Evolutionary conservation across 139 green algal genomes (phyloP), one percentile per base, ranked within the genome.

Genomic region (Nannochloris sp.): DNA sequence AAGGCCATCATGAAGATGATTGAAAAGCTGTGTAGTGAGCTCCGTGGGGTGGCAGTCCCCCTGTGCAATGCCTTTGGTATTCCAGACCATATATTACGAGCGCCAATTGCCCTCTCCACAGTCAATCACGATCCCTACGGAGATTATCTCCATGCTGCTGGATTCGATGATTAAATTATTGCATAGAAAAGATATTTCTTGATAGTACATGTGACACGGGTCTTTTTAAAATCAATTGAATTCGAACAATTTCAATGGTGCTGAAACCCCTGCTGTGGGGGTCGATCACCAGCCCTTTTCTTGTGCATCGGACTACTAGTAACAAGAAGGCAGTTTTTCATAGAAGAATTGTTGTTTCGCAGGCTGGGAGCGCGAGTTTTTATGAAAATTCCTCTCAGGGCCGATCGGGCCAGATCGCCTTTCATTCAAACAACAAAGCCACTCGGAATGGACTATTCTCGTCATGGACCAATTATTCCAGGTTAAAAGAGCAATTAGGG

Each of bases 1-100:
- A 93, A 91, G 77, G 86, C 86, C 61, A 91, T 93, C 61, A 55
- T 80, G 56, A 67, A 74, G n/a, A 77, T 91, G 64, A 64, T 89
- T 6, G 67, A 82, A 62, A 30, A 65, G 20, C 82, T 94, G 63
- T 89, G 82, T 75, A 49, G 50, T 5, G 80, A 89, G 64, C 58
- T 86, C 49, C 51, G 73, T 4, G 71, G 74, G 5, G 75, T 86
- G 48, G 82, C 83, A 13, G 63, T 87, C 64, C 78, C 74, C 1
- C 73, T 91, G 62, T 83, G 91, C 40, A 74, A 85, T 49, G 73
- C 87, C 0, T 94, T 88, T 63, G 76, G 61, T 50, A 87, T 94
- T 61, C 85, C 87, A 2, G 87, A 94, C 73, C 72, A 84, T 74
- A 86, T 94, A n/a, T 69, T 94, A 64, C 70, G 87, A 3, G 85